These are phyloP conservation scores for Fusarium coffeatum DNA, from an alignment of 2,329 filamentous ascomycete genomes.

Conservation along the genomic window DNA sequence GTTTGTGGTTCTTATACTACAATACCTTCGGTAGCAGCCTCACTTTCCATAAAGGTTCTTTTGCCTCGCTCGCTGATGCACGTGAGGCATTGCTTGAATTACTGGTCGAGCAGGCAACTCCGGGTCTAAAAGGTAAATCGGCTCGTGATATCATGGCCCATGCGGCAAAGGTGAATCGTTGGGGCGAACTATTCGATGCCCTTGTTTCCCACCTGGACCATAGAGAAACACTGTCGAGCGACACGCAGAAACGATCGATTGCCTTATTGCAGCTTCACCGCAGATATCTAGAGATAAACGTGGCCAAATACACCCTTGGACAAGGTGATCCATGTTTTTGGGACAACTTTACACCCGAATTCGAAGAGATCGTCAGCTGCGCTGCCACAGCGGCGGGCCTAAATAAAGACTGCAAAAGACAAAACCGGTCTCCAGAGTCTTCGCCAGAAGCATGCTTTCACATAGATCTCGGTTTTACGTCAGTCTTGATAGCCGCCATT, in stretches of 20 bases:
- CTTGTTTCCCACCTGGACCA: background rate
- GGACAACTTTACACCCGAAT: slow-evolving; percentile 16
- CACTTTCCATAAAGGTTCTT: background rate
- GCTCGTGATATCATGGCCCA: background rate
- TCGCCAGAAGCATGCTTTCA: slow-evolving; percentile 12
- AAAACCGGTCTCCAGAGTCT: background rate
- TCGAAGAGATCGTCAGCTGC: slow-evolving; percentile 3
- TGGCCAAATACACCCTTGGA: slow-evolving; percentile 13
- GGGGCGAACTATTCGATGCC: slow-evolving; percentile 6
- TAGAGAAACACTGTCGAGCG: rapidly evolving
- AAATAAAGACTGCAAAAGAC: background rate
- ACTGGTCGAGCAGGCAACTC: slow-evolving; percentile 19
- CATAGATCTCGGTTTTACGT: slow-evolving; percentile 22
- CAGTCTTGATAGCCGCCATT: slow-evolving; percentile 14
- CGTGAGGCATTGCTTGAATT: slow-evolving; percentile 21
- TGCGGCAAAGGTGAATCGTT: slow-evolving; percentile 6
- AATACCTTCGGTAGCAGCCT: background rate
- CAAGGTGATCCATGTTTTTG: slow-evolving; percentile 32
- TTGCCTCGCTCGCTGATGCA: slow-evolving; percentile 7
- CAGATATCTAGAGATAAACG: slow-evolving; percentile 20
- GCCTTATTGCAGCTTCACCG: slow-evolving; percentile 25
- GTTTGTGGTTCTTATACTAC: background rate
- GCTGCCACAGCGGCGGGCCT: slow-evolving; percentile 1
- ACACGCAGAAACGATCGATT: background rate
- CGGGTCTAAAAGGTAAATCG: slow-evolving; percentile 17